Evolutionary conservation across 202 grass and related monocot species (phyloP), one percentile per base, ranked within the genome.

Genomic region (Eragrostis tef): DNA sequence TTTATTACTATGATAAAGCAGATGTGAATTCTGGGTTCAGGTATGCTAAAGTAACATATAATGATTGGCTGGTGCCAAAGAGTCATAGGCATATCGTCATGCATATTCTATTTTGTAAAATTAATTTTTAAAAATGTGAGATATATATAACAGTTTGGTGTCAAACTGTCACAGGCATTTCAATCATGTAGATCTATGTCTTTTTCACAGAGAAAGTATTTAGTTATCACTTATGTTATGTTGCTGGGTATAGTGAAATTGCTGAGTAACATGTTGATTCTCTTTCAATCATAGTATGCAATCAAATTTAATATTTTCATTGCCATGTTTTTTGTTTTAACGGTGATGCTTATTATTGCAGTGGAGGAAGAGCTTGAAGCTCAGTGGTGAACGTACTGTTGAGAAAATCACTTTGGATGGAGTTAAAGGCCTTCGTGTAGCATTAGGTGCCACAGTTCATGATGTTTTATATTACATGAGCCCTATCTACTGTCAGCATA

Each of bases 391-490:
- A 91, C 85, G 74, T 86, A 87, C 87, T 11, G 95, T 98, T 80
- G 95, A 98, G 56, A 94, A 91, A 86, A 86, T 98, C 41, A 98
- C 95, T 76, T 82, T 98, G 80, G 90, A 98, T 89, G 95, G 95
- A 47, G 95, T 98, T 71, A 88, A 91, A 86, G 95, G 95, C 75
- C 86, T 98, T 42, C 90, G 95, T 47, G 87, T 94, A 26, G 87
- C 95, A 7, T 81, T 94, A 81, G 87, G 95, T 65, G 92, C 92
- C 60, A 98, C 95, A 14, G 95, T 98, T 83, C 95, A 98, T 81
- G 95, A 98, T 85, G 95, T 98, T 90, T 84, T 98, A 64, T 94
- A 98, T 89, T 98, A 98, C 70, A 98, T 98, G 92, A 98, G 95
- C 62, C 95, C 95, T 82, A 94, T 98, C 71, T 98, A 98, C 70